phyloP scores from a whole-genome alignment of 164 flowering plant species.

The Vitis rotundifolia region DNA sequence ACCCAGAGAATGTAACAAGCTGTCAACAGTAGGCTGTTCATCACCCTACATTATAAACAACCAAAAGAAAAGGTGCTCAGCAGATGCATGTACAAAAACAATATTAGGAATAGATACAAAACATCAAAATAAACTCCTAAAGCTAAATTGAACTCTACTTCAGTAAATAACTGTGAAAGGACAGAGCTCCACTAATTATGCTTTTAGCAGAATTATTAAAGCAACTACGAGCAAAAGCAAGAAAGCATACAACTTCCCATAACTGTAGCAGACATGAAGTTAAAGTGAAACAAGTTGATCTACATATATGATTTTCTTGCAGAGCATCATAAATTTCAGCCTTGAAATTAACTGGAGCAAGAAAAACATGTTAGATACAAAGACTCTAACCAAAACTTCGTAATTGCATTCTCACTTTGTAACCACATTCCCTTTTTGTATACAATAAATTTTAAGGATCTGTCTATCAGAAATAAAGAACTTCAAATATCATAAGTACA shows the following conservation, averaged over 20 bases:
- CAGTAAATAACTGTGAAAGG: no score
- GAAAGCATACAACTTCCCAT: neutral
- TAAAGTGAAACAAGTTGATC: neutral
- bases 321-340: neutral
- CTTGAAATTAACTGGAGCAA: no score
- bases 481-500: neutral
- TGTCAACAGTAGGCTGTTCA: conserved; percentile 59
- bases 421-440: neutral
- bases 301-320: neutral
- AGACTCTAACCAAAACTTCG: neutral
- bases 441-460: neutral
- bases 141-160: no score
- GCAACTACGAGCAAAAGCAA: neutral
- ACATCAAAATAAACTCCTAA: neutral
- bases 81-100: neutral
- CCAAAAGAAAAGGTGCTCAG: conserved; percentile 1
- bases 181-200: no score
- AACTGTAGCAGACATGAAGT: neutral
- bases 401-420: neutral
- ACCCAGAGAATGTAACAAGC: conserved; percentile 65
- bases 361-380: neutral
- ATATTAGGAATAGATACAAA: neutral
- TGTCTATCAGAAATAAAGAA: neutral
- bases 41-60: conserved; percentile 42
- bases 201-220: neutral